These are phyloP conservation scores for Claviceps spartinae DNA, from an alignment of 2,329 filamentous ascomycete genomes.

Conservation along the genomic window DNA sequence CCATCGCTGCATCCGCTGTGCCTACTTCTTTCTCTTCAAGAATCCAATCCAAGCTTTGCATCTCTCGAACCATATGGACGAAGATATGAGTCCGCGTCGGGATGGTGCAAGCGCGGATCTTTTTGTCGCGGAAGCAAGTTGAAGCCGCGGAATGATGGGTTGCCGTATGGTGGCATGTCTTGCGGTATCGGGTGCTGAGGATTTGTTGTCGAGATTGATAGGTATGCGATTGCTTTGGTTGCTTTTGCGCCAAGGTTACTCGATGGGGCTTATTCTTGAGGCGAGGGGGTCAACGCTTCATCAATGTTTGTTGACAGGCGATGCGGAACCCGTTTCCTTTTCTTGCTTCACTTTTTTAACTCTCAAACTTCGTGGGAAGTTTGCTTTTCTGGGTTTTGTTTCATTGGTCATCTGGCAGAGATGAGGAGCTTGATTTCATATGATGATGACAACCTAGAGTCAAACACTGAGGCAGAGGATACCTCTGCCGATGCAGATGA, in stretches of 20 bases:
- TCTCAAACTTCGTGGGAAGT: slow-evolving; percentile 30
- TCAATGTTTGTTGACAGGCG: slow-evolving; percentile 6
- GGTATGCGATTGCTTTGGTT: slow-evolving; percentile 87
- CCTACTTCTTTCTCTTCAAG: not conserved
- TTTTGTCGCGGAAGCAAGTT: slow-evolving; percentile 6
- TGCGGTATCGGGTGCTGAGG: slow-evolving; percentile 36
- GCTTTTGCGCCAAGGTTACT: slow-evolving; percentile 58
- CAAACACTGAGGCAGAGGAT: slow-evolving; percentile 72
- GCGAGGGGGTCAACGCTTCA: slow-evolving; percentile 55
- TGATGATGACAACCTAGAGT: slow-evolving; percentile 92
- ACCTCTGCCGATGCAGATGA: slow-evolving; percentile 18
- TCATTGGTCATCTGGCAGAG: slow-evolving; percentile 2
- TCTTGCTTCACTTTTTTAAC: slow-evolving; percentile 13
- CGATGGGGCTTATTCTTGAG: slow-evolving; percentile 99
- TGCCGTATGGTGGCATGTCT: slow-evolving; percentile 35
- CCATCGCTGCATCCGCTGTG: slow-evolving; percentile 30
- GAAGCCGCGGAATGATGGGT: slow-evolving; percentile 24
- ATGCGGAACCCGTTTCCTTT: slow-evolving; percentile 9
- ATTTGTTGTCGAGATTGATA: slow-evolving; percentile 87
- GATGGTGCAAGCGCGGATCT: slow-evolving; percentile 9
- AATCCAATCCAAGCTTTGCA: slow-evolving; percentile 6
- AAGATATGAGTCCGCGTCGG: slow-evolving; percentile 71
- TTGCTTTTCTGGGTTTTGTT: slow-evolving; percentile 17
- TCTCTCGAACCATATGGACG: slow-evolving; percentile 48
- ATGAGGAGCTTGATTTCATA: slow-evolving; percentile 41